A percentile compares a stretch with the other conserved stretches of the same genome.
Conservation (phyloP, 108 stramenopile genomes). For the Cyclotella baltica region DNA sequence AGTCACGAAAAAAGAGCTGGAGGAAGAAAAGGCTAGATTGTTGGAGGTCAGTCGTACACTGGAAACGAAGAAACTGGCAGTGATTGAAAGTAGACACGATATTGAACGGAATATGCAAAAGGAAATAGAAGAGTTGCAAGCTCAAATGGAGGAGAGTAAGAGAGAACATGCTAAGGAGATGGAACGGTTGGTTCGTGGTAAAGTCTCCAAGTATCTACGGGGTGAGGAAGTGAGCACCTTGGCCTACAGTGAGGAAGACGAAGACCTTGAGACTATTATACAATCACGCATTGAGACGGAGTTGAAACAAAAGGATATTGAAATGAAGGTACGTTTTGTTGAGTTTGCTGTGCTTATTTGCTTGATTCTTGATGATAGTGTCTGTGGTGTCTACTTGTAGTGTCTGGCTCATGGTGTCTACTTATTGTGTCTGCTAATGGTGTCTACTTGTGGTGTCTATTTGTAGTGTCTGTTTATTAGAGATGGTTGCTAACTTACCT, state of each 20-base stretch:
- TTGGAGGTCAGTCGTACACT: slow-evolving; percentile 23
- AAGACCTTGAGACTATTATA: slow-evolving; percentile 26
- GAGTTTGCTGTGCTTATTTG: no score
- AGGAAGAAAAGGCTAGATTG: slow-evolving; percentile 24
- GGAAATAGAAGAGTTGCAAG: slow-evolving; percentile 40
- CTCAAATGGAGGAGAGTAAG: slow-evolving; percentile 17
- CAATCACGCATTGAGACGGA: slow-evolving; percentile 21
- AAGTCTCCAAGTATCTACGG: slow-evolving; percentile 26
- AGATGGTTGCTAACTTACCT: no score
- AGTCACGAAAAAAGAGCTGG: slow-evolving; percentile 23
- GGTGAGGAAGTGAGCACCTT: background rate
- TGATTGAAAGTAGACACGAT: slow-evolving; percentile 34
- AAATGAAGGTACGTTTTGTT: background rate
- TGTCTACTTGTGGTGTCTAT: no score
- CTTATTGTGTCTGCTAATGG: no score
- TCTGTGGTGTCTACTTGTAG: no score
- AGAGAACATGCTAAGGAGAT: slow-evolving; percentile 31
- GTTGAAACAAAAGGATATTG: slow-evolving; percentile 21
- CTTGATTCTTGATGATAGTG: no score
- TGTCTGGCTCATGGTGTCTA: no score
- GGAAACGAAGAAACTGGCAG: slow-evolving; percentile 30
- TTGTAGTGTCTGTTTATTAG: no score
- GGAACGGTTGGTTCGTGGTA: slow-evolving; percentile 26
- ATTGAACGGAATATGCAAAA: slow-evolving; percentile 19
- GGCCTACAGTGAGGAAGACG: background rate